Evolutionary conservation across 805 yeast genomes (phyloP), one percentile per base, ranked within the genome.

Genomic region (Myxozyma mucilagina): DNA sequence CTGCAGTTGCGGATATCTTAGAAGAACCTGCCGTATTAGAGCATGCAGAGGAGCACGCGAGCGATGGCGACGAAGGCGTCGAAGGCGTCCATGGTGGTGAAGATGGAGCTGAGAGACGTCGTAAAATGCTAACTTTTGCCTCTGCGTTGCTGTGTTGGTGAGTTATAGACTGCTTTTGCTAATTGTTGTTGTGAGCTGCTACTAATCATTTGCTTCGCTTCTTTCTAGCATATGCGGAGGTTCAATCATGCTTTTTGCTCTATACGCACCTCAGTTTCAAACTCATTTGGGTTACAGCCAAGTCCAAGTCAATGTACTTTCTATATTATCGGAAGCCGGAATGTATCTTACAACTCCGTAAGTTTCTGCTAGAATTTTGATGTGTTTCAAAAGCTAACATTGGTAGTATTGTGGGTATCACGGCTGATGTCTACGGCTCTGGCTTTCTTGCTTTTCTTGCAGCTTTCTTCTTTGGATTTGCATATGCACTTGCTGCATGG

Each of bases 311-410:
- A 94, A 93, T 74, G 73, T 84, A 58, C 84, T 93, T 11, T 87
- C 96, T 4, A 86, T 90, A 34, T 78, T 82, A 29, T 85, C 89
- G 42, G 86, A 88, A 34, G 72, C 88, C 61, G 97, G 97, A 1
- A 84, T 89, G 84, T 94, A 93, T 72, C 72, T 90, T 55, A 85
- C 93, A 9, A 83, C 93, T 6, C 97, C 98, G 0, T 60, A 50
- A 24, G 66, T 52, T 16, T n/a, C 50, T n/a, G 14, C 29, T 39
- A 49, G 38, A 14, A 1, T 7, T 35, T 14, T 41, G 11, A 3
- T 31, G 11, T 20, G 13, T 16, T 36, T 4, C 9, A 5, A 16
- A 10, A 8, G 16, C 3, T 10, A 36, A 13, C 39, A 36, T 9
- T 7, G 51, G 34, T 16, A 57, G 61, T 20, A 36, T 62, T 24